Evolutionary conservation across 2,329 filamentous ascomycete genomes (phyloP).

Genomic region (Alternaria sp.): DNA sequence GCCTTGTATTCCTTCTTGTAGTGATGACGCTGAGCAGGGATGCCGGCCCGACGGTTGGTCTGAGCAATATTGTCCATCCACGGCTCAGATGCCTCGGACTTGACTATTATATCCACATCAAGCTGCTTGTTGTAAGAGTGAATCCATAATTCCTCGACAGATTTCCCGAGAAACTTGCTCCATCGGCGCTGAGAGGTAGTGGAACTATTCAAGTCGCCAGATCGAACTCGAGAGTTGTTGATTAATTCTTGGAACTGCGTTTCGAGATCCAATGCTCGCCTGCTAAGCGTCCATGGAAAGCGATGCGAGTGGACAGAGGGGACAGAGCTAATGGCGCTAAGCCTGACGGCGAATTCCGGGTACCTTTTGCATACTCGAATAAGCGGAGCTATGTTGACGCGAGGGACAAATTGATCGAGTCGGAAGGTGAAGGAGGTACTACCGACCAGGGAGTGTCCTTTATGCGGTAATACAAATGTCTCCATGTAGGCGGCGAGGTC

Average conservation of each 20-base stretch:
- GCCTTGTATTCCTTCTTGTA: not conserved
- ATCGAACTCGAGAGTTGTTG: not conserved
- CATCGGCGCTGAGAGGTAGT: not conserved
- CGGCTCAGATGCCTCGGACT: not conserved
- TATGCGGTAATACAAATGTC: not conserved
- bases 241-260: not conserved
- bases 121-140: not conserved
- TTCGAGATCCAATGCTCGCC: not conserved
- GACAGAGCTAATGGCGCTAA: not conserved
- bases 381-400: not conserved
- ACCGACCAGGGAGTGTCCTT: not conserved
- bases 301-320: not conserved
- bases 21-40: not conserved
- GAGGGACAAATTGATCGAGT: accelerated
- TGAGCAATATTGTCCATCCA: not conserved
- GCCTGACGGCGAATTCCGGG: not conserved
- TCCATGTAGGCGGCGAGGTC: not conserved
- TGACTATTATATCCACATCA: not conserved
- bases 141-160: not conserved
- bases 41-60: not conserved
- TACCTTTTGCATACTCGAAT: not conserved
- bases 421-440: not conserved
- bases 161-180: not conserved
- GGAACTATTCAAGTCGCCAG: not conserved
- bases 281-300: not conserved